Conservation (phyloP, 176 grass and related monocot genomes). For the Eleusine indica region DNA sequence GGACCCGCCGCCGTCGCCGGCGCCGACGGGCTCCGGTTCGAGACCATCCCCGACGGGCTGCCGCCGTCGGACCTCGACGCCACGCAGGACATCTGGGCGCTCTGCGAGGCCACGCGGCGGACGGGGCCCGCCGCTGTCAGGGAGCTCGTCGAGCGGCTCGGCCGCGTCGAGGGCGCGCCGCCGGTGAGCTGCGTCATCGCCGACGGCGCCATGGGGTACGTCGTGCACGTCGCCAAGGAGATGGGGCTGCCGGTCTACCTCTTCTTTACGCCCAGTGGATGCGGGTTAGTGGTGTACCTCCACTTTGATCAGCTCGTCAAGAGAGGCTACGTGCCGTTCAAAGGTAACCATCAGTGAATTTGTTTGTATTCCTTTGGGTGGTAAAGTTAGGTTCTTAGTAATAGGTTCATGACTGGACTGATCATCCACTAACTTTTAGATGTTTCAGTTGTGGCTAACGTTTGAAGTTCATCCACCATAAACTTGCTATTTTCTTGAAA, state of each 20-base stretch:
- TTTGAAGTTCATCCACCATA: neutral
- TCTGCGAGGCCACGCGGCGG: constrained; percentile 59
- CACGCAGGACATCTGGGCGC: constrained; percentile 63
- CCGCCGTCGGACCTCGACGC: constrained; percentile 45
- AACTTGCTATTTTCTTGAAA: neutral
- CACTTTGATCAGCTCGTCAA: constrained; percentile 57
- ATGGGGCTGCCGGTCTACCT: constrained; percentile 48
- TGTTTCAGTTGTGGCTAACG: neutral
- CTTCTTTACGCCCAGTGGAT: constrained; percentile 63
- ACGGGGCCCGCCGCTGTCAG: constrained; percentile 32
- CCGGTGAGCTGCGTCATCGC: constrained; percentile 62
- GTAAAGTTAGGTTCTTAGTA: neutral
- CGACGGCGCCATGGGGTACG: constrained; percentile 62
- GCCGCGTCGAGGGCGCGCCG: constrained; percentile 17
- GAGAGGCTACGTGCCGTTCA: constrained; percentile 58
- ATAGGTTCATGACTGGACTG: neutral
- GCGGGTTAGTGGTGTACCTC: constrained; percentile 59
- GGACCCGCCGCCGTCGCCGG: constrained; percentile 26
- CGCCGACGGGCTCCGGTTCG: constrained; percentile 45
- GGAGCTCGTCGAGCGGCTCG: constrained; percentile 38
- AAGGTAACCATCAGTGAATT: constrained; percentile 20
- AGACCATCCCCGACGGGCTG: constrained; percentile 70
- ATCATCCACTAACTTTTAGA: neutral
- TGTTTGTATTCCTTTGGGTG: neutral
- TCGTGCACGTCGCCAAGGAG: constrained; percentile 57